Conservation (phyloP, 164 flowering plant species). For the Nelumbo lutea region DNA sequence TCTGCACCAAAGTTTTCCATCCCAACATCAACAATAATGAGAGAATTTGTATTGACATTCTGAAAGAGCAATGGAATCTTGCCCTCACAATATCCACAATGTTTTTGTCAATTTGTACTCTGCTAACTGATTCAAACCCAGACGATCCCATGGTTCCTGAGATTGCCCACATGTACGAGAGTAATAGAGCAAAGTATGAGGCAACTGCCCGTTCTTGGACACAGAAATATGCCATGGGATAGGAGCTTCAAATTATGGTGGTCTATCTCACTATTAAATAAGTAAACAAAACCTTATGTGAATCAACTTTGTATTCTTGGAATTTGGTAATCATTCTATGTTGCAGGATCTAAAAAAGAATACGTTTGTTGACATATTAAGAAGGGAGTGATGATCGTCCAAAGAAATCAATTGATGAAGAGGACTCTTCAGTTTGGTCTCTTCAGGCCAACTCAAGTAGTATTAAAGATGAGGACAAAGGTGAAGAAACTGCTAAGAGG, state of each 20-base stretch:
- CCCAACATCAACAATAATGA: constrained; percentile 3
- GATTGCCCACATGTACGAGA: constrained; percentile 26
- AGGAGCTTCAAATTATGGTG: background rate
- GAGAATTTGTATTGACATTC: constrained; percentile 9
- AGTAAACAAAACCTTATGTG: too few relatives aligned
- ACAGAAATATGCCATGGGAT: constrained; percentile 6
- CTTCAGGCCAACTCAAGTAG: too few relatives aligned
- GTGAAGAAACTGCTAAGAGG: too few relatives aligned
- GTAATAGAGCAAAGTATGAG: constrained; percentile 18
- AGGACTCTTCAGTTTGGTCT: too few relatives aligned
- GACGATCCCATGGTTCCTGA: constrained; percentile 26
- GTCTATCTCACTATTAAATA: too few relatives aligned
- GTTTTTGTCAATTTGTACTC: constrained; percentile 18
- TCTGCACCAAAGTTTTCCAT: constrained; percentile 22
- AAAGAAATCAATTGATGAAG: too few relatives aligned
- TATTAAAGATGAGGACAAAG: too few relatives aligned
- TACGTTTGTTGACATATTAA: too few relatives aligned
- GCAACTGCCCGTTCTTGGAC: constrained; percentile 14
- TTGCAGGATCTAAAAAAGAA: too few relatives aligned
- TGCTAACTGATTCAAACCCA: constrained; percentile 22
- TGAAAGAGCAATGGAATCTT: constrained; percentile 18
- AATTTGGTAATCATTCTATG: too few relatives aligned
- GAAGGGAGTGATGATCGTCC: too few relatives aligned
- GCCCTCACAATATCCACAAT: constrained; percentile 25
- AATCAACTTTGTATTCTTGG: too few relatives aligned